These are phyloP conservation scores for Agrocybe praecox DNA, from an alignment of 768 basidiomycete genomes.

Conservation along the genomic window DNA sequence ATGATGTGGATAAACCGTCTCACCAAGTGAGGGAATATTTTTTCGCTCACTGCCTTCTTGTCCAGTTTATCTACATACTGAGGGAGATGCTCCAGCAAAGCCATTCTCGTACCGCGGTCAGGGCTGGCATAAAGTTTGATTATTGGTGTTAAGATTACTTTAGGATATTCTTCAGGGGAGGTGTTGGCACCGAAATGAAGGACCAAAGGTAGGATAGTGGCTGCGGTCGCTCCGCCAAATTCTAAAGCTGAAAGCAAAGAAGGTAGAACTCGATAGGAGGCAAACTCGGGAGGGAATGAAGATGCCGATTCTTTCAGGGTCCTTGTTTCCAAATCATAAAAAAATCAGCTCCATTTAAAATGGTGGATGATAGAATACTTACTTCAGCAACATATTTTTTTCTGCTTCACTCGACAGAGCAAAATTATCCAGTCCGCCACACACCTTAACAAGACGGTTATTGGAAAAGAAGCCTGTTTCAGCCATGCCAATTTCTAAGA, in stretches of 20 bases:
- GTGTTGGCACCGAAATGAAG: constrained; percentile 77
- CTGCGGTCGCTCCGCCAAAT: constrained; percentile 76
- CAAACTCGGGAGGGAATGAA: constrained; percentile 86
- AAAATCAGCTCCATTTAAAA: not conserved
- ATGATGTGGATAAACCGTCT: constrained; percentile 23
- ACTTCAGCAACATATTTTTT: constrained; percentile 74
- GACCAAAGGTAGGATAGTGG: constrained; percentile 80
- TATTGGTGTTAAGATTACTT: constrained; percentile 73
- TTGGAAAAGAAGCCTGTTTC: constrained; percentile 81
- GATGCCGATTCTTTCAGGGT: constrained; percentile 78
- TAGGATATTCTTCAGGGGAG: constrained; percentile 68
- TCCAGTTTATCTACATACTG: constrained; percentile 89
- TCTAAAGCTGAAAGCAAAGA: constrained; percentile 79
- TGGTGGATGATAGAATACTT: constrained; percentile 9
- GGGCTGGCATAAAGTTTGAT: constrained; percentile 86
- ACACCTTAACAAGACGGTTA: constrained; percentile 85
- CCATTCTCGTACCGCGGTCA: constrained; percentile 94
- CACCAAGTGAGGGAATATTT: constrained; percentile 93
- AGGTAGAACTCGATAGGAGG: constrained; percentile 85
- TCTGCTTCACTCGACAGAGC: constrained; percentile 80
- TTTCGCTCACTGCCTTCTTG: constrained; percentile 80
- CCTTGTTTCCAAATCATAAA: constrained; percentile 37
- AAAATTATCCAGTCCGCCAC: constrained; percentile 85
- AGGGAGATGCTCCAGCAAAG: constrained; percentile 81
- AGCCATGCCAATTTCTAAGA: constrained; percentile 81